These are phyloP conservation scores for Mucor lusitanicus DNA, from an alignment of 371 early-diverging fungal genomes.

Conservation along the genomic window DNA sequence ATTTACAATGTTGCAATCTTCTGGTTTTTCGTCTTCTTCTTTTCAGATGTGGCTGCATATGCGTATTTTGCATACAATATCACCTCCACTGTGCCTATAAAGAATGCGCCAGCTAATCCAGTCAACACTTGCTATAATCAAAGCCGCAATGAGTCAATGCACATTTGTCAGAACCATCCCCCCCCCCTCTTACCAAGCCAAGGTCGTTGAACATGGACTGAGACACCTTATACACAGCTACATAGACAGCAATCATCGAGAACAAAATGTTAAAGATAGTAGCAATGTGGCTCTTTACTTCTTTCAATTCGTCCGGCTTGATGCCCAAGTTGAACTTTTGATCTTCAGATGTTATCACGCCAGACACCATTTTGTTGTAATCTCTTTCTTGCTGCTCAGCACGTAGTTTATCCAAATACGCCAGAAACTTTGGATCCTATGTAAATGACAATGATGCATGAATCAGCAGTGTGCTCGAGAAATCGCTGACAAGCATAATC, in stretches of 20 bases:
- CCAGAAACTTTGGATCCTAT: constrained; percentile 39
- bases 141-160: not conserved
- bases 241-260: constrained; percentile 65
- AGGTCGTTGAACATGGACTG: constrained; percentile 54
- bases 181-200: constrained; percentile 62
- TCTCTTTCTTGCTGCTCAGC: constrained; percentile 34
- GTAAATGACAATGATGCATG: not conserved
- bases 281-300: constrained; percentile 51
- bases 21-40: constrained; percentile 27
- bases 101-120: constrained; percentile 48
- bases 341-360: constrained; percentile 34
- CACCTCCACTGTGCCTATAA: constrained; percentile 61
- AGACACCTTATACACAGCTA: constrained; percentile 58
- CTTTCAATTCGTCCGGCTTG: constrained; percentile 48
- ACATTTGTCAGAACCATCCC: not conserved
- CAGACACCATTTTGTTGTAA: constrained; percentile 35
- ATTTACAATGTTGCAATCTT: constrained; percentile 18
- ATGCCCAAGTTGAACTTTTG: constrained; percentile 33
- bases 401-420: constrained; percentile 32
- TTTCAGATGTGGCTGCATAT: constrained; percentile 15
- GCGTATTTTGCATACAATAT: constrained; percentile 45
- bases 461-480: not conserved
- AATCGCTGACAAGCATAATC: not conserved
- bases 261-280: constrained; percentile 67
- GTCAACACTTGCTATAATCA: constrained; percentile 52